Conservation (phyloP, 2,329 filamentous ascomycete species). For the Aspergillus arachidicola region DNA sequence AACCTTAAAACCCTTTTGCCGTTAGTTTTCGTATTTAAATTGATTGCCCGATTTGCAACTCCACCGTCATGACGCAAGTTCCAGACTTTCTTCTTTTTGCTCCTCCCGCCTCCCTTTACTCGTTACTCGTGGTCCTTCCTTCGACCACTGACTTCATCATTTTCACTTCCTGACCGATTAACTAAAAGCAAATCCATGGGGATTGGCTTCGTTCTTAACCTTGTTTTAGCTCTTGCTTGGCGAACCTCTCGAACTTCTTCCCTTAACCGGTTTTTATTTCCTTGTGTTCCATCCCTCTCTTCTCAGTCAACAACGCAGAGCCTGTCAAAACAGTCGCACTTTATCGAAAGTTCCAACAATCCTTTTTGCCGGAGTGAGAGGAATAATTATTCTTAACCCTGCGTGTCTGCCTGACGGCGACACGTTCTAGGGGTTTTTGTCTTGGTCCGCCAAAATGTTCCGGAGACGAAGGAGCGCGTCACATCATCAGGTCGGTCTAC, state of each 20-base stretch:
- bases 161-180: neutral
- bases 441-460: constrained; percentile 35
- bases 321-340: neutral
- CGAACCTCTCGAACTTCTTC: neutral
- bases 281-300: neutral
- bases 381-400: neutral
- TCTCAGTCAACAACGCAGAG: neutral
- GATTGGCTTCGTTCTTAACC: constrained; percentile 1
- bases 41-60: neutral
- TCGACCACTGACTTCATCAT: constrained; percentile 3
- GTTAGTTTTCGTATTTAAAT: neutral
- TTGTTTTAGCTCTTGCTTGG: neutral
- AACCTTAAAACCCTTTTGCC: neutral
- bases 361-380: neutral
- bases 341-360: neutral
- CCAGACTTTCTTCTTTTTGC: neutral
- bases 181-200: neutral
- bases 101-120: neutral
- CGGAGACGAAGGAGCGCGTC: constrained; percentile 45
- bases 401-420: constrained; percentile 16
- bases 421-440: constrained; percentile 6
- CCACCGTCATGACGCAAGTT: constrained; percentile 12
- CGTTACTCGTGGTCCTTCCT: neutral
- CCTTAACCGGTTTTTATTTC: neutral
- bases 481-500: constrained; percentile 39